These are phyloP conservation scores for Hyphopichia pseudoburtonii DNA, from an alignment of 1,139 yeast genomes.

Conservation along the genomic window DNA sequence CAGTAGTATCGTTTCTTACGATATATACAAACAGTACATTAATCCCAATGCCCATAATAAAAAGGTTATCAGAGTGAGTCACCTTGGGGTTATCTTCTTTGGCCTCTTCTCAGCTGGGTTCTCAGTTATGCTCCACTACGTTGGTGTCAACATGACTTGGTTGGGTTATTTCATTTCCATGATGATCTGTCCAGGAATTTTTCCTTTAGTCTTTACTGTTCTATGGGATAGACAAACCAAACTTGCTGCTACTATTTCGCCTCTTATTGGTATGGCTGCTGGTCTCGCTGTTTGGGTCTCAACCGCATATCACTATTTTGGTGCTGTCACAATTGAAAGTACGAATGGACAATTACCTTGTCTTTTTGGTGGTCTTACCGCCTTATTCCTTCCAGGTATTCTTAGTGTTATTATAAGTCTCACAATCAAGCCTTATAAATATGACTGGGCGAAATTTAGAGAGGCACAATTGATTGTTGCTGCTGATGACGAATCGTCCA, in stretches of 20 bases:
- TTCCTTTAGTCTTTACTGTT: slow-evolving; percentile 32
- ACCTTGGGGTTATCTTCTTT: slow-evolving; percentile 27
- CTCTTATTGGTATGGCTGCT: slow-evolving; percentile 21
- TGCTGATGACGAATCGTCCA: slow-evolving; percentile 7
- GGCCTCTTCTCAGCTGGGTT: slow-evolving; percentile 31
- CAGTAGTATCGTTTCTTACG: slow-evolving; percentile 29
- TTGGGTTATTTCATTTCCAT: slow-evolving; percentile 33
- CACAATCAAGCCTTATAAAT: slow-evolving; percentile 23
- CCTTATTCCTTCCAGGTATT: slow-evolving; percentile 32
- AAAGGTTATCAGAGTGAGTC: slow-evolving; percentile 27
- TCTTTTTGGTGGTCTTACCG: slow-evolving; percentile 30
- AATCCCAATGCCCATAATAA: slow-evolving; percentile 24
- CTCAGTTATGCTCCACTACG: slow-evolving; percentile 31
- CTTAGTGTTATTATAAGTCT: slow-evolving; percentile 25
- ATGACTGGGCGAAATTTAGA: slow-evolving; percentile 31
- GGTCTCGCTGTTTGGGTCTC: slow-evolving; percentile 27
- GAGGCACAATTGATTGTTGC: slow-evolving; percentile 21
- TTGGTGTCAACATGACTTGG: slow-evolving; percentile 35
- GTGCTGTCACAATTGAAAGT: slow-evolving; percentile 21
- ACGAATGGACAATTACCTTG: slow-evolving; percentile 34
- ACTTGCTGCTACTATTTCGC: slow-evolving; percentile 27
- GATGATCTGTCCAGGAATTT: slow-evolving; percentile 33
- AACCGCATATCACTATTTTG: slow-evolving; percentile 25
- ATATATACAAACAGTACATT: slow-evolving; percentile 29
- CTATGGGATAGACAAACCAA: slow-evolving; percentile 32